phyloP scores from a whole-genome alignment of 2,329 filamentous ascomycete genomes.

The Epichloe brachyelytri region DNA sequence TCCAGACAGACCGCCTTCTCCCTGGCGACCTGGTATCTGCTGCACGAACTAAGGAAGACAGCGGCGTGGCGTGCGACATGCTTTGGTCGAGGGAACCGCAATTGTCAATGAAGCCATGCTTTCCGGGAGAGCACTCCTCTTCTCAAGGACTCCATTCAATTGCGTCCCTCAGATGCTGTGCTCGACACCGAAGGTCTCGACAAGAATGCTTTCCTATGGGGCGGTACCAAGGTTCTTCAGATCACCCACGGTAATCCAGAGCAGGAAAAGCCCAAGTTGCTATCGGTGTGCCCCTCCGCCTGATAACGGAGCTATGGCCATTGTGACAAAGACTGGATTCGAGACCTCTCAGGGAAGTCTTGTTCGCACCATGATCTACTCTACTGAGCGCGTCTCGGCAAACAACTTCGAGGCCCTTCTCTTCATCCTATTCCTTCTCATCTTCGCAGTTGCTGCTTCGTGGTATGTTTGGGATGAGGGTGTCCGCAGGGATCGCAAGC shows the following conservation, averaged over 20 bases:
- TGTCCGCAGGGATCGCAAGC: constrained; percentile 85
- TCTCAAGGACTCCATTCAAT: constrained; percentile 87
- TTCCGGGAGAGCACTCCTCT: constrained; percentile 96
- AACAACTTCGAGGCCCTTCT: constrained; percentile 94
- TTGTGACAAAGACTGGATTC: constrained; percentile 95
- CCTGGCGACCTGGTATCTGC: constrained; percentile 91
- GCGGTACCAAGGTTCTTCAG: constrained; percentile 94
- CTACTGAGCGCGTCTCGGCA: constrained; percentile 95
- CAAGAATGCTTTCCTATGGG: constrained; percentile 93
- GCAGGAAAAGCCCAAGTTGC: constrained; percentile 57
- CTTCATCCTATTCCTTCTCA: constrained; percentile 91
- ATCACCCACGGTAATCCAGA: constrained; percentile 76
- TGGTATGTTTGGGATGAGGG: constrained; percentile 99
- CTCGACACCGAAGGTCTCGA: constrained; percentile 86
- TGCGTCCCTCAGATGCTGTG: constrained; percentile 66
- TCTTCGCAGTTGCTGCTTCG: constrained; percentile 93
- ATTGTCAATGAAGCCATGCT: constrained; percentile 99
- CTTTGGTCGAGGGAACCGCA: constrained; percentile 85
- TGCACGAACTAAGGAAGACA: constrained; percentile 87
- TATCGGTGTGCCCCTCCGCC: constrained; percentile 73
- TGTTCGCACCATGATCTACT: constrained; percentile 99
- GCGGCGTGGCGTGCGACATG: constrained; percentile 95
- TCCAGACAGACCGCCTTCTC: constrained; percentile 80
- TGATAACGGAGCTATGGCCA: constrained; percentile 84
- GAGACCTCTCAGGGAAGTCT: constrained; percentile 97